Evolutionary conservation across 176 grass and related monocot species (phyloP), one percentile per base, ranked within the genome.

Genomic region (Hyparrhenia diplandra): DNA sequence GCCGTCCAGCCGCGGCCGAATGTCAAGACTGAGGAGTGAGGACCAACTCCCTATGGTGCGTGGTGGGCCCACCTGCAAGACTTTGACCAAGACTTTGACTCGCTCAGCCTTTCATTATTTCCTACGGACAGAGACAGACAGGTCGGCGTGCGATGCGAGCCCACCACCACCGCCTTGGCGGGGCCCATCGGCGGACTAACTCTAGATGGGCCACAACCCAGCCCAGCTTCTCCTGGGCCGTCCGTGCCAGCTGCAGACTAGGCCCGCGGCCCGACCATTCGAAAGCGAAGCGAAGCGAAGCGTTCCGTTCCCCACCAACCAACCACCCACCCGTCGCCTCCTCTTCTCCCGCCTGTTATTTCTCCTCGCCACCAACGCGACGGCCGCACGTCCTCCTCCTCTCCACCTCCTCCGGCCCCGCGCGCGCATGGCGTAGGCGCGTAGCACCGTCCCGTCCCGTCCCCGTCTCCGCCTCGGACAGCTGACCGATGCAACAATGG

Each of bases 281-380:
- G 64, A 11, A 21, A 21, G 17, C 3, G 5, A 21, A n/a, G n/a
- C n/a, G n/a, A 52, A 2, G 51, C 18, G 8, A 20, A 20, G 20
- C n/a, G n/a, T n/a, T n/a, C n/a, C 7, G n/a, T 6, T 10, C 21
- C 13, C 14, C 29, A 34, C 43, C 66, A 30, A 6, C 17, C 0
- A 32, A 20, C 13, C 10, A 4, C 1, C n/a, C 4, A 4, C 4
- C 4, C 40, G 17, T 42, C 21, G 2, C 59, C 18, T 68, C 49
- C 17, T 13, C 55, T 45, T 32, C 57, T 21, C 52, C 29, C 60
- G 64, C 75, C 80, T n/a, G 51, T 64, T 76, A 80, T 84, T 88
- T 80, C 82, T 80, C 71, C 51, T 64, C 77, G 36, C 82, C 82
- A 71, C 58, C 85, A 52, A 32, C 39, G 8, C n/a, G 13, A n/a